A percentile compares a stretch with the other conserved stretches of the same genome.
These are phyloP conservation scores for Grigorovia jiainica DNA, from an alignment of 805 yeast species.

Conservation along the genomic window DNA sequence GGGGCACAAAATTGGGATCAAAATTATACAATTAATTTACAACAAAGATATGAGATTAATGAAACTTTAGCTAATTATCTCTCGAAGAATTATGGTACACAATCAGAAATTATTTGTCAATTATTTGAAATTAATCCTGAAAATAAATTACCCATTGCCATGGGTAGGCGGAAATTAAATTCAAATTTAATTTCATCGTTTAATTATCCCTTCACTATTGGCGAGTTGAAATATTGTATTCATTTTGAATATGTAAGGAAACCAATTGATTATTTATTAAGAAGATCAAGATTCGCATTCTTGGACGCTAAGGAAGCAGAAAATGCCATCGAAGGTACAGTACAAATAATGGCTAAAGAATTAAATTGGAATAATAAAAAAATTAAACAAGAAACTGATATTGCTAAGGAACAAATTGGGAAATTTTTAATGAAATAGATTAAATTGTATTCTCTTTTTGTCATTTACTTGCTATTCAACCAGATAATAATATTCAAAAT, in stretches of 20 bases:
- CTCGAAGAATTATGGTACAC: conserved; percentile 79
- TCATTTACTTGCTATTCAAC: no score
- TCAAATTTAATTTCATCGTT: conserved; percentile 29
- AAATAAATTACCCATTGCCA: conserved; percentile 58
- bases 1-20: conserved; percentile 79
- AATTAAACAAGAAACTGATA: conserved; percentile 38
- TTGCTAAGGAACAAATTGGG: conserved; percentile 50
- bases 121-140: conserved; percentile 38
- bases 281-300: conserved; percentile 90
- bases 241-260: conserved; percentile 79
- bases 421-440: conserved; percentile 34
- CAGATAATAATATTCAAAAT: no score
- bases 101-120: conserved; percentile 72
- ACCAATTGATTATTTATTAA: conserved; percentile 81
- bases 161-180: conserved; percentile 5
- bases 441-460: conserved; percentile 36
- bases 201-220: conserved; percentile 81
- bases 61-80: conserved; percentile 67
- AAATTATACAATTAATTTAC: conserved; percentile 66
- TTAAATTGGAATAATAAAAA: conserved; percentile 63
- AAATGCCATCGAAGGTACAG: conserved; percentile 73
- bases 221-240: conserved; percentile 77
- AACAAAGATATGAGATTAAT: conserved; percentile 68
- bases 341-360: conserved; percentile 74
- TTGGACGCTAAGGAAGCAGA: conserved; percentile 79